phyloP scores from a whole-genome alignment of 768 basidiomycete species.

The Vararia minispora region DNA sequence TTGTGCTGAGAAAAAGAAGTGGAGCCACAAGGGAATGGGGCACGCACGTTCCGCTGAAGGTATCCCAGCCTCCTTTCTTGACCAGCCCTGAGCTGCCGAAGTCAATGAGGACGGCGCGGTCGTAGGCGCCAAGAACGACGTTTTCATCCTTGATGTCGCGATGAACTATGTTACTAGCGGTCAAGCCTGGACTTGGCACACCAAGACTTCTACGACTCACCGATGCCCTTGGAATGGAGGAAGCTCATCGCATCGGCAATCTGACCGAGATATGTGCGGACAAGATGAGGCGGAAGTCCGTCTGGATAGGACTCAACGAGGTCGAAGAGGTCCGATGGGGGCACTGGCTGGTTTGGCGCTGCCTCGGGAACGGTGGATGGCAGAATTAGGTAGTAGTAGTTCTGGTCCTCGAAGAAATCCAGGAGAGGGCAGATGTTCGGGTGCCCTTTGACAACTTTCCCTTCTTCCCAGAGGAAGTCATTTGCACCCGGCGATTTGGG shows the following conservation, averaged over 20 bases:
- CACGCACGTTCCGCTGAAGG: constrained; percentile 83
- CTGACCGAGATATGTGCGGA: constrained; percentile 85
- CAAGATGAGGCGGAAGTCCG: constrained; percentile 63
- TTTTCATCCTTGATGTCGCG: constrained; percentile 99
- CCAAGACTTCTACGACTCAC: constrained; percentile 31
- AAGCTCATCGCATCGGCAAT: constrained; percentile 86
- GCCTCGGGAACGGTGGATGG: constrained; percentile 62
- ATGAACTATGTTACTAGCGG: constrained; percentile 46
- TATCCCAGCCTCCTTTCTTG: constrained; percentile 80
- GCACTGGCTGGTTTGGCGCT: constrained; percentile 36
- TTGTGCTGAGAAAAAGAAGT: background rate
- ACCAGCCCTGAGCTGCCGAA: constrained; percentile 90
- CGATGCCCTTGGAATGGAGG: constrained; percentile 85
- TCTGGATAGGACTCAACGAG: constrained; percentile 83
- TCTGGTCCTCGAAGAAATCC: constrained; percentile 94
- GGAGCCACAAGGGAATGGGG: background rate
- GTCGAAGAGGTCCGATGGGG: constrained; percentile 85
- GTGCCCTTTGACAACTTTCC: constrained; percentile 71
- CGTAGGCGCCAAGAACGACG: constrained; percentile 70
- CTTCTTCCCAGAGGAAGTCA: constrained; percentile 51
- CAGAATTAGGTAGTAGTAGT: constrained; percentile 92
- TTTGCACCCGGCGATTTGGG: constrained; percentile 10
- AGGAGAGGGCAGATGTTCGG: constrained; percentile 91
- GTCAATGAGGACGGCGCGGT: constrained; percentile 87
- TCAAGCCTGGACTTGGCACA: background rate